Conservation (phyloP, 2,329 filamentous ascomycete genomes). For the Purpureocillium takamizusanense region DNA sequence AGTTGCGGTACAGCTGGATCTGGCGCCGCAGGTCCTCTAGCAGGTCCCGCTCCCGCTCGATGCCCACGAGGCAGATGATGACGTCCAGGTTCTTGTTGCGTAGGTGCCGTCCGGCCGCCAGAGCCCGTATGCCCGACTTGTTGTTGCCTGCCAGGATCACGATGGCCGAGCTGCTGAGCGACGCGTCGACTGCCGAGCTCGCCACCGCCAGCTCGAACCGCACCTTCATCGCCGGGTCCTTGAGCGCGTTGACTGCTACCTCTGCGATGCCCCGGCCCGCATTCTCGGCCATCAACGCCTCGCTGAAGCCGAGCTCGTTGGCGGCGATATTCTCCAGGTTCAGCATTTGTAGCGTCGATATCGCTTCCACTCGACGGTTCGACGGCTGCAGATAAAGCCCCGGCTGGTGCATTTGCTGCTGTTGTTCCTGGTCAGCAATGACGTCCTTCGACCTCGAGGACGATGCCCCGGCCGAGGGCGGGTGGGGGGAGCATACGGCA, state of each 20-base stretch:
- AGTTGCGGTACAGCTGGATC: conserved; percentile 72
- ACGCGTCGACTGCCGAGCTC: conserved; percentile 18
- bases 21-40: conserved; percentile 75
- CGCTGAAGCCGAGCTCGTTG: conserved; percentile 75
- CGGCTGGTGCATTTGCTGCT: conserved; percentile 26
- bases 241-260: conserved; percentile 62
- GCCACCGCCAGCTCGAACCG: conserved; percentile 36
- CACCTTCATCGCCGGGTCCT: conserved; percentile 50
- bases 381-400: conserved; percentile 47
- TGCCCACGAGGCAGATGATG: conserved; percentile 73
- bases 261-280: conserved; percentile 83
- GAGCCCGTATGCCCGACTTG: conserved; percentile 73
- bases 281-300: conserved; percentile 88
- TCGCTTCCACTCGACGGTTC: conserved; percentile 49
- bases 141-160: conserved; percentile 94
- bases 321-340: conserved; percentile 88
- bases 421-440: conserved; percentile 23
- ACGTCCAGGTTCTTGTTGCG: conserved; percentile 75
- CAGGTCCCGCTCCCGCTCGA: conserved; percentile 74
- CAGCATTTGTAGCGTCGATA: conserved; percentile 75
- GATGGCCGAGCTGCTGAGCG: conserved; percentile 29
- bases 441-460: conserved; percentile 19
- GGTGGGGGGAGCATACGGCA: conserved; percentile 20
- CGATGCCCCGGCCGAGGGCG: conserved; percentile 18
- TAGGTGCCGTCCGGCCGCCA: conserved; percentile 80